Base-by-base conservation (phyloP, 2,329 filamentous ascomycete genomes). In the Dactylellina cionopaga region DNA sequence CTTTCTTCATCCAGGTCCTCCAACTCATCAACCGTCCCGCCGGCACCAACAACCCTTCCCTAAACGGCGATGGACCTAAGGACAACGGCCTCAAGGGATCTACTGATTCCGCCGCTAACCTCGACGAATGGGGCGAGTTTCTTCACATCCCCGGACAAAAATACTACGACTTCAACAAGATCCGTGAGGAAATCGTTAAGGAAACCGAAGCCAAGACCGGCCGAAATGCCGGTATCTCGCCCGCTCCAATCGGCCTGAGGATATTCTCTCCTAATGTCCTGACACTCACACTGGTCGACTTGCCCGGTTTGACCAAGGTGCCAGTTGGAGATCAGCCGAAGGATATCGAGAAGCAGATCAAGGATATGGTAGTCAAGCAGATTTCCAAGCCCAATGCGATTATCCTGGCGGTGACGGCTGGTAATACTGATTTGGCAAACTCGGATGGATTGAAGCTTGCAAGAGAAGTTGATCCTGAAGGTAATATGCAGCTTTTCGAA, bases 221-320 rank as follows among this genome's bases (percentile, higher is more conserved):
- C 76, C 89, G 89, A 80, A 99, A 99, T 85, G 91, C 90, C 54
- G 95, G 94, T 81, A 99, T 99, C 82, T 98, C 94, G 47, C 92
- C 95, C 22, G 90, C 92, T 29, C 95, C 95, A 54, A 99, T 99
- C 85, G 98, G 98, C 84, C 85, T 99, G 79, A 89, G 95, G 79
- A 96, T 99, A 83, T 98, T 96, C 87, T 98, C 94, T 56, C 95
- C 95, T 59, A 96, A 99, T 79, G 96, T 99, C 80, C 88, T 99
- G 73, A 99, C 96, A 65, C 85, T 99, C 77, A 99, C 95, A 5
- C 85, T 99, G 68, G 95, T 99, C 78, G 95, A 99, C 86, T 83
- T 99, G 82, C 95, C 95, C 47, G 95, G 95, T 81, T 83, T 99
- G 79, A 99, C 95, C 75, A 96, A 96, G 83, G 94, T 98, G 63